Evolutionary conservation across 176 grass and related monocot species (phyloP).

Genomic region (Hsuehochloa calcarea): DNA sequence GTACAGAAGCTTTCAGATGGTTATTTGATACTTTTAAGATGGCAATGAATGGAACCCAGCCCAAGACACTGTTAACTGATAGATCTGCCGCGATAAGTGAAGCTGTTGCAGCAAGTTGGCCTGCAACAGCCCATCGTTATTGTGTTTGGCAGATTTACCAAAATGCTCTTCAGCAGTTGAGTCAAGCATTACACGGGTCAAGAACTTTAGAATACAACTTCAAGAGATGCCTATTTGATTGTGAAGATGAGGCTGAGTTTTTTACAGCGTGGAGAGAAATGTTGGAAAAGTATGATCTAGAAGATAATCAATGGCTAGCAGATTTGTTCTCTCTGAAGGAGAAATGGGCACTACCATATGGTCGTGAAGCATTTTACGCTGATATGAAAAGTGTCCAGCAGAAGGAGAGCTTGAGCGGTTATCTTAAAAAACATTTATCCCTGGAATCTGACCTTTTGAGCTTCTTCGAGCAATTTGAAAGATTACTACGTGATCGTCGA

Average conservation of each 20-base stretch:
- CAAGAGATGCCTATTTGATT: constrained; percentile 85
- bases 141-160: constrained; percentile 97
- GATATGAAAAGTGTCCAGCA: constrained; percentile 88
- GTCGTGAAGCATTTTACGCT: constrained; percentile 68
- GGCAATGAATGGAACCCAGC: constrained; percentile 69
- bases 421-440: constrained; percentile 71
- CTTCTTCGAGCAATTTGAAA: constrained; percentile 77
- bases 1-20: constrained; percentile 67
- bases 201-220: constrained; percentile 77
- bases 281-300: constrained; percentile 76
- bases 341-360: constrained; percentile 81
- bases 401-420: constrained; percentile 64
- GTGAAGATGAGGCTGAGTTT: constrained; percentile 76
- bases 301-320: constrained; percentile 80
- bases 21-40: constrained; percentile 86
- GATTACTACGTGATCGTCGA: constrained; percentile 57
- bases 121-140: constrained; percentile 57
- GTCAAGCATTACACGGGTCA: constrained; percentile 86
- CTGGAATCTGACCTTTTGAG: constrained; percentile 55
- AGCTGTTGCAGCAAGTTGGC: constrained; percentile 51
- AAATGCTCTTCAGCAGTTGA: constrained; percentile 71
- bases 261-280: constrained; percentile 71
- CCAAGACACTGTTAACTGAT: constrained; percentile 81
- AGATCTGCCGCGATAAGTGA: constrained; percentile 55
- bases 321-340: constrained; percentile 72